These are phyloP conservation scores for Elongisporangium anandrum DNA, from an alignment of 352 stramenopile species.

Conservation along the genomic window DNA sequence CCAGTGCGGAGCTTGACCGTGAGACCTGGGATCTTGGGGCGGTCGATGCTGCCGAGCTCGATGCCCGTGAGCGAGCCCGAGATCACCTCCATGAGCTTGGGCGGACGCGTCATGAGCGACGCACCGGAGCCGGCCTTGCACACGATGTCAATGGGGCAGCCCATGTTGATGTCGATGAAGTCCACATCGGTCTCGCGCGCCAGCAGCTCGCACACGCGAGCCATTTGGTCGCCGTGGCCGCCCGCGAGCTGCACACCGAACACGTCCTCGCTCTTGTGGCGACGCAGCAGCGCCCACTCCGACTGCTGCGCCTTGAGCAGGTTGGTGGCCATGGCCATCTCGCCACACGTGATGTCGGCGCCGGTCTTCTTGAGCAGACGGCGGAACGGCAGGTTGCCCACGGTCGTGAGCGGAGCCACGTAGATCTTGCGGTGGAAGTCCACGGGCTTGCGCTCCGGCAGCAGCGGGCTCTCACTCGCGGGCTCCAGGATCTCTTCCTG, in stretches of 20 bases:
- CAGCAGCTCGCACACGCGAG: slow-evolving; percentile 91
- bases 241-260: slow-evolving; percentile 98
- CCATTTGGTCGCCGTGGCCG: slow-evolving; percentile 92
- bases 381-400: slow-evolving; percentile 99
- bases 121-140: slow-evolving; percentile 86
- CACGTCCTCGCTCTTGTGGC: slow-evolving; percentile 95
- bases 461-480: slow-evolving; percentile 36
- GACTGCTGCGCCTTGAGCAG: slow-evolving; percentile 92
- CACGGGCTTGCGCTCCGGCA: slow-evolving; percentile 87
- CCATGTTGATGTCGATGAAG: slow-evolving; percentile 99
- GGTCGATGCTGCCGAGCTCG: slow-evolving; percentile 51
- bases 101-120: slow-evolving; percentile 92
- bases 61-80: slow-evolving; percentile 82
- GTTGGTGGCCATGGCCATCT: slow-evolving; percentile 97
- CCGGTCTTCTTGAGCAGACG: slow-evolving; percentile 96
- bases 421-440: slow-evolving; percentile 99
- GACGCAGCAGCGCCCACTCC: slow-evolving; percentile 97
- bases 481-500: slow-evolving; percentile 20
- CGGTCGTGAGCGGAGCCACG: slow-evolving; percentile 98
- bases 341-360: slow-evolving; percentile 98
- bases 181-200: slow-evolving; percentile 92
- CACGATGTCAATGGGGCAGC: slow-evolving; percentile 98
- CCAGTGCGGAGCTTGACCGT: slow-evolving; percentile 98
- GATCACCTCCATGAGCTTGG: slow-evolving; percentile 88
- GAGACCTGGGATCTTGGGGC: slow-evolving; percentile 62